Evolutionary conservation across 2,329 filamentous ascomycete species (phyloP), one percentile per base, ranked within the genome.

Genomic region (Cladosporium colombiae): DNA sequence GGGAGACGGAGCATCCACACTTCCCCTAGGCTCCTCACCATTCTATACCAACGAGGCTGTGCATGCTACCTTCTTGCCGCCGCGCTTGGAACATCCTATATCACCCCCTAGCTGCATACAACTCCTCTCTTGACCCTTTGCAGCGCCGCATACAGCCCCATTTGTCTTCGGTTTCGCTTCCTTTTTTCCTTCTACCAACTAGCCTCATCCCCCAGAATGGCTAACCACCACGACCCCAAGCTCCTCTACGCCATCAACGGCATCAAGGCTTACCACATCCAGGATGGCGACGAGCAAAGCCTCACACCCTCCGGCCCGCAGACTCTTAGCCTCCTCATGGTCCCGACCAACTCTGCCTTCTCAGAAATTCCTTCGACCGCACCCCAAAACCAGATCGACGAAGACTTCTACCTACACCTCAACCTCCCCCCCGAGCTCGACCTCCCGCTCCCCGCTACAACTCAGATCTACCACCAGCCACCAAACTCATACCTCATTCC

Each of bases 321-420:
- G 81, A 97, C 93, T 0, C 84, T 99, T 63, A 97, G 94, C 25
- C 84, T 98, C 65, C 81, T 98, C 73, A 98, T 98, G 94, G 94
- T 98, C 21, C 94, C 94, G 7, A 97, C 94, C 3, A 90, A 90
- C 18, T 91, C 91, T 33, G 86, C 89, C 27, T 91, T 83, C 68
- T 79, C 85, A 57, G 82, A 84, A 69, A 76, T 85, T 56, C 81
- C 82, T 68, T 85, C 84, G 65, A 81, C 86, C 53, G 84, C 86
- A 64, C 83, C 84, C 55, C 83, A 86, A 70, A 83, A 83, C 66
- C 82, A 85, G 64, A 73, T 76, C 4, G 90, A 93, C 75, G 91
- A 97, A 76, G 95, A 98, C 82, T 98, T 97, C 81, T 98, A 98
- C 78, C 88, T 99, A 5, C 94, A 98, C 78, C 87, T 99, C 27